Evolutionary conservation across 257 asterid genomes (phyloP).

Genomic region (Fraxinus americana): DNA sequence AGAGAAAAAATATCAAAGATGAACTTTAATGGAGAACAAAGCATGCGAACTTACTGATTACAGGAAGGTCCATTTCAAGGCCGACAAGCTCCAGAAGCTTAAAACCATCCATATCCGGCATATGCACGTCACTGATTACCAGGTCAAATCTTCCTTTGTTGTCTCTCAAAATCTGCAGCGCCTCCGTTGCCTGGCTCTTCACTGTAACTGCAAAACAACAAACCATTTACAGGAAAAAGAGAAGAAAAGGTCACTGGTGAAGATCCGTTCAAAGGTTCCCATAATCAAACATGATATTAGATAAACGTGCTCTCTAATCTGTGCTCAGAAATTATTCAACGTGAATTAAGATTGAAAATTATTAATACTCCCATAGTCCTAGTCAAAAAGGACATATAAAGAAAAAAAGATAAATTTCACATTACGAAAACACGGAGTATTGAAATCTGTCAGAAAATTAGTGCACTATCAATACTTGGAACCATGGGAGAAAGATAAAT

Average conservation of each 20-base stretch:
- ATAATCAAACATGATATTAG: slow-evolving; percentile 2
- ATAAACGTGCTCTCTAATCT: not conserved
- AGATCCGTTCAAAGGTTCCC: not conserved
- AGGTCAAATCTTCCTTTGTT: slow-evolving; percentile 70
- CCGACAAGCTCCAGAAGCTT: slow-evolving; percentile 87
- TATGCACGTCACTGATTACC: slow-evolving; percentile 82
- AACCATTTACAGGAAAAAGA: slow-evolving; percentile 23
- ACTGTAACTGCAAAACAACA: slow-evolving; percentile 53
- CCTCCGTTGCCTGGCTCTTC: slow-evolving; percentile 64
- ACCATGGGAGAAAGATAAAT: not conserved
- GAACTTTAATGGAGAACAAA: slow-evolving; percentile 1
- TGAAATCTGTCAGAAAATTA: not conserved
- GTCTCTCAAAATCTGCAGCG: slow-evolving; percentile 74
- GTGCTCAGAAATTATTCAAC: not conserved
- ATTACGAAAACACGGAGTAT: not conserved
- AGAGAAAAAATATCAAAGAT: slow-evolving; percentile 8
- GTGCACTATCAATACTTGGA: not conserved
- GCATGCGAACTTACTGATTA: slow-evolving; percentile 58
- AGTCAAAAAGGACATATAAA: not conserved
- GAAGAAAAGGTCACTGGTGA: not conserved
- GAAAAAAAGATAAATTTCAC: not conserved
- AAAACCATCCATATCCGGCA: slow-evolving; percentile 97
- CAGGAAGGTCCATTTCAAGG: slow-evolving; percentile 88
- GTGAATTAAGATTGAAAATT: not conserved
- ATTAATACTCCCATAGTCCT: not conserved